These are phyloP conservation scores for Trichoderma atrobrunneum DNA, from an alignment of 2,329 filamentous ascomycete species.

Conservation along the genomic window DNA sequence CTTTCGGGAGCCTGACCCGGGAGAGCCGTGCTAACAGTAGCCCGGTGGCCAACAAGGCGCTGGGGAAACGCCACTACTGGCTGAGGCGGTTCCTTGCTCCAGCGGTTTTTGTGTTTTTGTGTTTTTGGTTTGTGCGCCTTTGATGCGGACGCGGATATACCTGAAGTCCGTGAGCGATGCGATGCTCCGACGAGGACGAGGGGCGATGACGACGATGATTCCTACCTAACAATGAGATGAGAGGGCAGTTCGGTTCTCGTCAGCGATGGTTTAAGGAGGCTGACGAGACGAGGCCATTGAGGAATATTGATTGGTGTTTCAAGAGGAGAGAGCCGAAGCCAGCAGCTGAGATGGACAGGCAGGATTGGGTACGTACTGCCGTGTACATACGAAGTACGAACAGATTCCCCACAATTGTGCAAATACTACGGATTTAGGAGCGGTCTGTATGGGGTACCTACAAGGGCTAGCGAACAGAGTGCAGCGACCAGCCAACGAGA, in stretches of 20 bases:
- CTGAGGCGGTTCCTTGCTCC: neutral
- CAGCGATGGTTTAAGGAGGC: neutral
- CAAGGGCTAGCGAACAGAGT: neutral
- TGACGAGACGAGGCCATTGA: neutral
- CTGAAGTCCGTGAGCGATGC: neutral
- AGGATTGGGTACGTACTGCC: neutral
- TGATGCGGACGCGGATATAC: neutral
- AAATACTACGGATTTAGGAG: neutral
- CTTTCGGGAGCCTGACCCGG: slow-evolving; percentile 17
- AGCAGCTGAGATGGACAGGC: neutral
- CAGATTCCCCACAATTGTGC: neutral
- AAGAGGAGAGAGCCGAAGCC: neutral
- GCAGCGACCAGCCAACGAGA: neutral
- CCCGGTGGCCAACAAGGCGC: neutral
- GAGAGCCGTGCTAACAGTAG: neutral
- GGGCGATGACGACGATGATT: neutral
- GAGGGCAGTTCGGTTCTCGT: neutral
- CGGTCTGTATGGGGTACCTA: neutral
- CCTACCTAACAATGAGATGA: neutral
- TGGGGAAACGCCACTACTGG: neutral
- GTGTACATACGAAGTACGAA: neutral
- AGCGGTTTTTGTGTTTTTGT: neutral
- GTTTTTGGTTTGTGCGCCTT: neutral
- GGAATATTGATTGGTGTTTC: neutral
- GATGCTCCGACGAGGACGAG: neutral